Evolutionary conservation across 805 yeast species (phyloP).

Genomic region (Kodamaea restingae): DNA sequence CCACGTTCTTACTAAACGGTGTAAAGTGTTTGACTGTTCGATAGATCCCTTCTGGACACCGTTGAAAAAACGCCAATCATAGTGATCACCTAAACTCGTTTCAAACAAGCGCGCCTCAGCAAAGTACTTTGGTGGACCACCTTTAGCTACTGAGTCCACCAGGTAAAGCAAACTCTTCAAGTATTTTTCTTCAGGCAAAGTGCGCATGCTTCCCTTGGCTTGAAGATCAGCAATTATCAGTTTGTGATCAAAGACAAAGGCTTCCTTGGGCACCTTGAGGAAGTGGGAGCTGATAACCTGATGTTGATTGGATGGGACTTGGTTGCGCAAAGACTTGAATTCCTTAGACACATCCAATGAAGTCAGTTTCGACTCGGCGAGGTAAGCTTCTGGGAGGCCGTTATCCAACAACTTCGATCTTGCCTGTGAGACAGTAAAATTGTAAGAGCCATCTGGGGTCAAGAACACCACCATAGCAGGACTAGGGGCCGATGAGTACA

Average conservation of each 20-base stretch:
- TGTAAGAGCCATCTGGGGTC: conserved; percentile 33
- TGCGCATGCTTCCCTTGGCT: conserved; percentile 11
- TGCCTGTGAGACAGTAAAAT: conserved; percentile 16
- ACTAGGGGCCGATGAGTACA: conserved; percentile 27
- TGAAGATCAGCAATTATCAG: conserved; percentile 17
- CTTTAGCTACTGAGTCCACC: conserved; percentile 20
- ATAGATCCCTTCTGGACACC: conserved; percentile 17
- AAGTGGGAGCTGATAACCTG: conserved; percentile 25
- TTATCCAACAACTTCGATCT: conserved; percentile 18
- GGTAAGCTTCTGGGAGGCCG: conserved; percentile 21
- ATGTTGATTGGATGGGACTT: conserved; percentile 16
- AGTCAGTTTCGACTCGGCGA: conserved; percentile 8
- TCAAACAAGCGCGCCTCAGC: conserved; percentile 28
- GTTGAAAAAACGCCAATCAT: conserved; percentile 26
- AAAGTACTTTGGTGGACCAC: conserved; percentile 40
- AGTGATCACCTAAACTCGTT: conserved; percentile 23
- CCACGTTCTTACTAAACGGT: conserved; percentile 22
- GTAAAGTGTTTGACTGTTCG: conserved; percentile 20
- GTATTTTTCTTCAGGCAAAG: conserved; percentile 24
- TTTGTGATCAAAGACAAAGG: conserved; percentile 23
- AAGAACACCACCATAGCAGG: conserved; percentile 24
- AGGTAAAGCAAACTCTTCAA: conserved; percentile 32
- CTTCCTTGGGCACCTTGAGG: conserved; percentile 23
- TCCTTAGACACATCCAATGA: conserved; percentile 19
- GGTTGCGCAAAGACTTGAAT: conserved; percentile 18